Conservation (phyloP, 2,329 filamentous ascomycete genomes). For the Talaromyces islandicus region DNA sequence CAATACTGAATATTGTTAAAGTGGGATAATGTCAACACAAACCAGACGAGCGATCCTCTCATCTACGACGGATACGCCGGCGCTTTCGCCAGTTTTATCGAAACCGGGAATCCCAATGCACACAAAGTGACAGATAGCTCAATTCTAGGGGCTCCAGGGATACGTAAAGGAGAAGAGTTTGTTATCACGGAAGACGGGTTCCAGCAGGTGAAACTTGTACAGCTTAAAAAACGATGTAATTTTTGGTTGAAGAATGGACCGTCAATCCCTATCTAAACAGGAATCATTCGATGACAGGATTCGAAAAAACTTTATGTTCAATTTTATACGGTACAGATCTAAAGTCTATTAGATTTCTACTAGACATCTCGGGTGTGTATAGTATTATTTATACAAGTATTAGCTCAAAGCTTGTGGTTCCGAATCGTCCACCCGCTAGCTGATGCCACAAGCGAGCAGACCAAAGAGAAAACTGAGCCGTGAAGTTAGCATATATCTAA, state of each 20-base stretch:
- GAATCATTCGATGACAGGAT: background rate
- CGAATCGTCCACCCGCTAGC: slow-evolving; percentile 8
- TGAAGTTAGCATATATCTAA: background rate
- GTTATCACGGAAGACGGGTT: background rate
- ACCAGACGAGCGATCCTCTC: slow-evolving; percentile 48
- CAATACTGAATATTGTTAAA: slow-evolving; percentile 14
- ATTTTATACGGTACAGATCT: background rate
- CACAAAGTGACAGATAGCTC: slow-evolving; percentile 46
- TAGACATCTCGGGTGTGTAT: no score
- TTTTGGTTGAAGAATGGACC: background rate
- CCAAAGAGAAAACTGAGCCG: slow-evolving; percentile 8
- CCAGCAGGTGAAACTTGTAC: background rate
- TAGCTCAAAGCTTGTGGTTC: slow-evolving; percentile 1
- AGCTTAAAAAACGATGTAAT: background rate
- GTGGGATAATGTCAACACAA: slow-evolving; percentile 52
- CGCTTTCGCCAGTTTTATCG: slow-evolving; percentile 56
- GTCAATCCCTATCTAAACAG: background rate
- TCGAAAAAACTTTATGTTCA: background rate
- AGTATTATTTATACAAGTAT: background rate
- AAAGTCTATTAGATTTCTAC: background rate
- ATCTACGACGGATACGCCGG: slow-evolving; percentile 55
- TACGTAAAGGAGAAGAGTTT: background rate
- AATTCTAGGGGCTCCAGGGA: background rate
- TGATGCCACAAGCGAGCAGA: slow-evolving; percentile 3
- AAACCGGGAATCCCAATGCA: slow-evolving; percentile 53